phyloP scores from a whole-genome alignment of 805 yeast genomes.

The Scheffersomyces ergatensis region DNA sequence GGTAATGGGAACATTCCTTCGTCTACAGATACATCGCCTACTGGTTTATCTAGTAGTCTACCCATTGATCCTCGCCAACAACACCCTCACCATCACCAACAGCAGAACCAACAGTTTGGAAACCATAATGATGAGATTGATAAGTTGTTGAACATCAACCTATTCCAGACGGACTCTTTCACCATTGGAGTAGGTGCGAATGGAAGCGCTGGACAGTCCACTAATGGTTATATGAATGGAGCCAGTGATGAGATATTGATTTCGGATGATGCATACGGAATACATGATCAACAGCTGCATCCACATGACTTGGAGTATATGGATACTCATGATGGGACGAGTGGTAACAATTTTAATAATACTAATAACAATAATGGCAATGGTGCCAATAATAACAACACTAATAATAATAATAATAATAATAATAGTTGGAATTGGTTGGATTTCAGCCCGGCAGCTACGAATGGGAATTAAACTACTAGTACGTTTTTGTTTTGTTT shows the following conservation, averaged over 20 bases:
- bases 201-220: not conserved
- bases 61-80: not conserved
- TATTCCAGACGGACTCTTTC: constrained; percentile 34
- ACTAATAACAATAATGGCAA: not conserved
- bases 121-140: constrained; percentile 37
- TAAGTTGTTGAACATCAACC: constrained; percentile 35
- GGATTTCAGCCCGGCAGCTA: constrained; percentile 29
- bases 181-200: constrained; percentile 16
- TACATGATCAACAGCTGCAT: constrained; percentile 3
- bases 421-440: constrained; percentile 38
- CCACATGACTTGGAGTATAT: too few species aligned
- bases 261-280: constrained; percentile 13
- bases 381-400: constrained; percentile 1
- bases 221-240: constrained; percentile 17
- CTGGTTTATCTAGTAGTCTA: constrained; percentile 3
- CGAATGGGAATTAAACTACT: not conserved
- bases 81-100: too few species aligned
- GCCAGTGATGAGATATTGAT: constrained; percentile 33
- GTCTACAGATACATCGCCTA: constrained; percentile 1
- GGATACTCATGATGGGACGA: too few species aligned
- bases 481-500: not conserved
- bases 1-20: too few species aligned
- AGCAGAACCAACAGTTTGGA: not conserved
- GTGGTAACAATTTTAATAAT: not conserved
- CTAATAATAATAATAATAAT: not conserved